phyloP scores from a whole-genome alignment of 139 green algal species.

The Raphidocelis subcapitata region DNA sequence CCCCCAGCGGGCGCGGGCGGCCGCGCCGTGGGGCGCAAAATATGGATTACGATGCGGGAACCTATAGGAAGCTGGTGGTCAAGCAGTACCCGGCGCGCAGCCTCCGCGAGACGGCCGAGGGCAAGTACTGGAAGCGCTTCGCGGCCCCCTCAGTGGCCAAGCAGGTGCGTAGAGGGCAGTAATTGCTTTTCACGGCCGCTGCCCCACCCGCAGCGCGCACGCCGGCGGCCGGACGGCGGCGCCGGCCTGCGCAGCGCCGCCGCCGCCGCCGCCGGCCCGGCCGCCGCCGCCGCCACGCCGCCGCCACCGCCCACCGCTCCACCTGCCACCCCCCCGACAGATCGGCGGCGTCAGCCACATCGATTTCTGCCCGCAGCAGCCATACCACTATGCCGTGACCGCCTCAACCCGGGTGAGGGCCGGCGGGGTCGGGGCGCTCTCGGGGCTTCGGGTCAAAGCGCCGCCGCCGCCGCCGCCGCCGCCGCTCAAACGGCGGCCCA shows the following conservation, averaged over 20 bases:
- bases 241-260: too few relatives aligned
- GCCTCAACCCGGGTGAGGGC: conserved; percentile 71
- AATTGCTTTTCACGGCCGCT: too few relatives aligned
- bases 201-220: too few relatives aligned
- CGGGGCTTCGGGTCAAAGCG: too few relatives aligned
- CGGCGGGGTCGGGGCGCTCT: background rate
- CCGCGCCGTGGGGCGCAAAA: too few relatives aligned
- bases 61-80: conserved; percentile 72
- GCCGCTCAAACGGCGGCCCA: too few relatives aligned
- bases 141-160: conserved; percentile 53
- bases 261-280: background rate
- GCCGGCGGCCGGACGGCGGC: too few relatives aligned
- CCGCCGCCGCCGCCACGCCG: background rate
- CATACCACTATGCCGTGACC: conserved; percentile 84
- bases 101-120: conserved; percentile 81
- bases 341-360: conserved; percentile 77
- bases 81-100: conserved; percentile 60
- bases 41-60: conserved; percentile 55
- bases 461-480: too few relatives aligned
- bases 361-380: conserved; percentile 71
- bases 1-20: too few relatives aligned
- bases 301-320: background rate
- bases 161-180: conserved; percentile 52
- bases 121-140: conserved; percentile 82
- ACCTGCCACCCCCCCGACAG: conserved; percentile 34